Evolutionary conservation across 495 filamentous ascomycete genomes (phyloP).

Genomic region (Hyaloscypha hepaticicola): DNA sequence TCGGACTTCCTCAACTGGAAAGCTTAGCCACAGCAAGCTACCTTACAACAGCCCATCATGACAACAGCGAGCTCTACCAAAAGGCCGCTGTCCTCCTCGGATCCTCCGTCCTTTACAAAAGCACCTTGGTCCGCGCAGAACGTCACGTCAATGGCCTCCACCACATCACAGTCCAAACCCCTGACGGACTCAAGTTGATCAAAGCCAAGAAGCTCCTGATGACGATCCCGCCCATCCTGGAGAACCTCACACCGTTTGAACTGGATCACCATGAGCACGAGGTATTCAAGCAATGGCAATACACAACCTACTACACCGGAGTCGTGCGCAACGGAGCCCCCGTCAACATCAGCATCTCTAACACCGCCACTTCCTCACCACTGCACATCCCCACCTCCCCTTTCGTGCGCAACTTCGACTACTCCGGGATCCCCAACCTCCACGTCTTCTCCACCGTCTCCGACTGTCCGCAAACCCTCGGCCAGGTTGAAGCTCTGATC

Average conservation of each 20-base stretch:
- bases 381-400: slow-evolving; percentile 6
- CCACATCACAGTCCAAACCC: slow-evolving; percentile 38
- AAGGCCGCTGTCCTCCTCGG: slow-evolving; percentile 37
- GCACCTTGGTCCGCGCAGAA: slow-evolving; percentile 32
- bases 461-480: background rate
- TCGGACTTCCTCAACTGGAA: slow-evolving; percentile 12
- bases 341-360: background rate
- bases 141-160: slow-evolving; percentile 29
- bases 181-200: slow-evolving; percentile 39
- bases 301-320: slow-evolving; percentile 44
- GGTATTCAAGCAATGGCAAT: slow-evolving; percentile 42
- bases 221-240: slow-evolving; percentile 42
- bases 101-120: slow-evolving; percentile 34
- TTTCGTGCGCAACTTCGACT: slow-evolving; percentile 1
- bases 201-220: slow-evolving; percentile 48
- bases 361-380: background rate
- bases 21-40: slow-evolving; percentile 28
- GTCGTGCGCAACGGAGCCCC: slow-evolving; percentile 14
- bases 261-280: slow-evolving; percentile 37
- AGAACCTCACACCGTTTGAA: slow-evolving; percentile 39
- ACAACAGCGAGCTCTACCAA: slow-evolving; percentile 45
- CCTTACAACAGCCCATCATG: slow-evolving; percentile 32
- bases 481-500: background rate
- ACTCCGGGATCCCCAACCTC: slow-evolving; percentile 24
- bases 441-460: slow-evolving; percentile 10